Evolutionary conservation across 2,329 filamentous ascomycete genomes (phyloP).

Genomic region (Taxawa tesnikishii): DNA sequence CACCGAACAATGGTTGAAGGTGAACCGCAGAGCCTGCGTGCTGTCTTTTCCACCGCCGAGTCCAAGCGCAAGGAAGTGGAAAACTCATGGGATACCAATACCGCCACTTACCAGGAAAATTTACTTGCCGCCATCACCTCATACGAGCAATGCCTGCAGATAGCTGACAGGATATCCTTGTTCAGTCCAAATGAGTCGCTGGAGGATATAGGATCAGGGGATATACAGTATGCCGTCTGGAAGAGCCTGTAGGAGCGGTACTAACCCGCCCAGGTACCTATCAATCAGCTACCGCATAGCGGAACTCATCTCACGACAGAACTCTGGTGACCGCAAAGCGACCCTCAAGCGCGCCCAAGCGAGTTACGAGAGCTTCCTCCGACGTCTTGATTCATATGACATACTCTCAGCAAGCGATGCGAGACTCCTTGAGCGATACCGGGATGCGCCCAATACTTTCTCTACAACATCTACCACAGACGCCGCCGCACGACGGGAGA

Average conservation of each 20-base stretch:
- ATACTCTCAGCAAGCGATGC: slow-evolving; percentile 54
- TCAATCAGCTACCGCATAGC: slow-evolving; percentile 67
- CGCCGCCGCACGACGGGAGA: slow-evolving; percentile 59
- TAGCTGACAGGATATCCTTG: slow-evolving; percentile 59
- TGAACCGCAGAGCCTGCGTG: slow-evolving; percentile 41
- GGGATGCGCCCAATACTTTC: slow-evolving; percentile 60
- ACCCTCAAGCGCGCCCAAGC: slow-evolving; percentile 52
- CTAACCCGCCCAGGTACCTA: slow-evolving; percentile 46
- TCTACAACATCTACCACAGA: slow-evolving; percentile 55
- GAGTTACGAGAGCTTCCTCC: slow-evolving; percentile 68
- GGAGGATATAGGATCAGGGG: slow-evolving; percentile 75
- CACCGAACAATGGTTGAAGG: slow-evolving; percentile 23
- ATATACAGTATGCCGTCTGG: slow-evolving; percentile 70
- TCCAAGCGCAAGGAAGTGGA: slow-evolving; percentile 46
- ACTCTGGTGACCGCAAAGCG: slow-evolving; percentile 47
- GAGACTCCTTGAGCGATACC: slow-evolving; percentile 60
- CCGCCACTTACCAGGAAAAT: slow-evolving; percentile 53
- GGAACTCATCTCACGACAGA: slow-evolving; percentile 62
- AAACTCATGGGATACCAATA: slow-evolving; percentile 50
- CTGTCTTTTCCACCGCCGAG: slow-evolving; percentile 44
- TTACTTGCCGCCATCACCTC: slow-evolving; percentile 54
- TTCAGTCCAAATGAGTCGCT: slow-evolving; percentile 85
- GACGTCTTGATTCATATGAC: slow-evolving; percentile 64
- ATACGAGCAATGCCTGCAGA: slow-evolving; percentile 60
- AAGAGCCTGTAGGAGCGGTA: too few species aligned